A percentile compares a stretch with the other conserved stretches of the same genome.
These are phyloP conservation scores for Brettanomyces sp. DNA, from an alignment of 805 yeast species.

Conservation along the genomic window DNA sequence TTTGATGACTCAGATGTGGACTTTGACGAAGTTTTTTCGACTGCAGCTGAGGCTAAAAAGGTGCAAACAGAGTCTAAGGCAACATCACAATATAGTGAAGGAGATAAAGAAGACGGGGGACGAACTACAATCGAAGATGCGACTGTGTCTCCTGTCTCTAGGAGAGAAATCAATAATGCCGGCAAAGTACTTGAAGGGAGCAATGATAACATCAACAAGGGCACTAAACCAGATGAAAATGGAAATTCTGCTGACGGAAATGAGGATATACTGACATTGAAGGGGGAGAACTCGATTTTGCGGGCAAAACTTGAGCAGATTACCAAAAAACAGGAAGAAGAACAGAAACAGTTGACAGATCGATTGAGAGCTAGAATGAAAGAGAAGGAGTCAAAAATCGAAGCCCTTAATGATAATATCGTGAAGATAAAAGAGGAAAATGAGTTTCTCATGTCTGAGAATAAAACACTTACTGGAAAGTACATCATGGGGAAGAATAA, in stretches of 20 bases:
- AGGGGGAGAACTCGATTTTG: slow-evolving; percentile 76
- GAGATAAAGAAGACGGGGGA: background rate
- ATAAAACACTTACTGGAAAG: slow-evolving; percentile 24
- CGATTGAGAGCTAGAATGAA: slow-evolving; percentile 13
- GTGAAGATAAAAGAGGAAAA: slow-evolving; percentile 44
- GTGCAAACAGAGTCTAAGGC: background rate
- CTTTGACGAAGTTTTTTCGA: slow-evolving; percentile 13
- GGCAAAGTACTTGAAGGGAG: background rate
- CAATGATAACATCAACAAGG: background rate
- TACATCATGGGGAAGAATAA: slow-evolving; percentile 14
- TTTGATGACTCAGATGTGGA: slow-evolving; percentile 26
- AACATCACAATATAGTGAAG: no score
- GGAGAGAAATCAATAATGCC: background rate
- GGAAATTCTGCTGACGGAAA: background rate
- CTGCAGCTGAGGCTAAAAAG: background rate
- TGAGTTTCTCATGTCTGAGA: slow-evolving; percentile 42
- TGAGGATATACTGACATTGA: slow-evolving; percentile 35
- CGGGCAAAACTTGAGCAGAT: slow-evolving; percentile 51
- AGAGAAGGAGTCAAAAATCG: slow-evolving; percentile 16
- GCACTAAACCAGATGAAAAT: background rate
- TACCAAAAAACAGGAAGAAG: slow-evolving; percentile 27
- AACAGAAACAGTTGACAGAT: slow-evolving; percentile 29
- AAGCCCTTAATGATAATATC: slow-evolving; percentile 24
- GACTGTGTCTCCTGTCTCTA: background rate
- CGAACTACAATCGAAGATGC: background rate